Percentiles rank a stretch among this genome's conserved stretches.
Evolutionary conservation across 2,329 filamentous ascomycete genomes (phyloP).

Genomic region (Colletotrichum gloeosporioides): DNA sequence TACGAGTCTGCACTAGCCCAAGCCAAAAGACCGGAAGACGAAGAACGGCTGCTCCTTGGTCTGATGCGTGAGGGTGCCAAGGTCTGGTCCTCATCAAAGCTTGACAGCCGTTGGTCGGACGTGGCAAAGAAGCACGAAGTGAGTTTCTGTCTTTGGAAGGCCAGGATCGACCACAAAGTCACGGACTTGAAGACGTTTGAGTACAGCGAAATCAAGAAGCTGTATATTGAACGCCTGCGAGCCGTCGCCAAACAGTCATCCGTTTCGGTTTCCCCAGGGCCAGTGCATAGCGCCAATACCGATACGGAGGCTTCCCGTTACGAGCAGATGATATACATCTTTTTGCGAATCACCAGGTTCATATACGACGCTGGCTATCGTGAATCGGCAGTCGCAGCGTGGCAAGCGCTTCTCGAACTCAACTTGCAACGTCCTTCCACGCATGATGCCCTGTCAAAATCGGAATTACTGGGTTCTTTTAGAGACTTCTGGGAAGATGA

Average conservation of each 20-base stretch:
- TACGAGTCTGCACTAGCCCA: slow-evolving; percentile 78
- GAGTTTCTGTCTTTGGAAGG: slow-evolving; percentile 73
- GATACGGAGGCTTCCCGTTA: slow-evolving; percentile 25
- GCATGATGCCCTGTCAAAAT: slow-evolving; percentile 24
- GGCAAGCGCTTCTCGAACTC: slow-evolving; percentile 83
- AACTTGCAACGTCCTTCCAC: slow-evolving; percentile 63
- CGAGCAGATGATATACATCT: slow-evolving; percentile 67
- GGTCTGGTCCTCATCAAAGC: slow-evolving; percentile 62
- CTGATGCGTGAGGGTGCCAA: slow-evolving; percentile 77
- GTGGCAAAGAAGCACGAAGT: slow-evolving; percentile 58
- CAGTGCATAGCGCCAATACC: background rate
- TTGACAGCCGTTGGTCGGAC: slow-evolving; percentile 25
- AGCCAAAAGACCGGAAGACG: slow-evolving; percentile 48
- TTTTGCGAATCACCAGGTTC: slow-evolving; percentile 77
- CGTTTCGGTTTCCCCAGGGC: slow-evolving; percentile 2
- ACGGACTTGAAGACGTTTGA: slow-evolving; percentile 70
- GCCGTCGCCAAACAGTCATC: background rate
- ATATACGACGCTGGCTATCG: slow-evolving; percentile 78
- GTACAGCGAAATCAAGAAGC: slow-evolving; percentile 67
- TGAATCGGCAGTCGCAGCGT: slow-evolving; percentile 78
- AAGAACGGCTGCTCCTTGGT: slow-evolving; percentile 67
- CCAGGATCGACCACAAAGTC: slow-evolving; percentile 76
- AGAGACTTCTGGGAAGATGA: slow-evolving; percentile 89
- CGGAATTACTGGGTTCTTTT: slow-evolving; percentile 49
- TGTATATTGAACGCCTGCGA: slow-evolving; percentile 60